Base-by-base conservation (phyloP, 805 yeast genomes). In the Wickerhamomyces sydowiorum region DNA sequence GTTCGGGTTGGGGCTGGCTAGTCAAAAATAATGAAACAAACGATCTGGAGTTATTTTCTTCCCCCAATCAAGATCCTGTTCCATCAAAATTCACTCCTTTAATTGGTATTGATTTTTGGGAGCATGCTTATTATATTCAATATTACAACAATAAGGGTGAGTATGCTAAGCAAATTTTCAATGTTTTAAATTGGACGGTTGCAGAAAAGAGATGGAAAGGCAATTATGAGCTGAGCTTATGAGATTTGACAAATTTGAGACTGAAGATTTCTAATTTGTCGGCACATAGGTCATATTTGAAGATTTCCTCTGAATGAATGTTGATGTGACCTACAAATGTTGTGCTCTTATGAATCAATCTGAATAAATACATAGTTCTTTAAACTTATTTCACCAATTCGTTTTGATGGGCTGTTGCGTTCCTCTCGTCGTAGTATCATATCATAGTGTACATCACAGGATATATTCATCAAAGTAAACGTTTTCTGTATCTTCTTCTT, bases 21-120 rank as follows among this genome's bases (percentile, higher is more conserved):
- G 76, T 69, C 34, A 69, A 69, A 56, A 70, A 71, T 53, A 66
- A 62, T 5, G 47, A 42, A 8, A 63, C 67, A 48, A 73, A 73
- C 24, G 44, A 43, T 13, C 58, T 72, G 50, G 76, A 70, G 37
- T 65, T 72, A 10, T 66, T 69, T 36, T 65, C 73, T 29, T 69
- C 76, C 41, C 58, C 61, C 41, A 71, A 72, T 53, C 78, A 72
- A 56, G 78, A 72, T 52, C 69, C 76, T 17, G 71, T 69, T 17
- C 61, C 47, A 5, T 23, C 67, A 20, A 67, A 70, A 9, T 64
- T 60, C 21, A 67, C 65, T 40, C 71, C 73, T 14, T 65, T 72
- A 56, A 61, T 72, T 47, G 76, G 75, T 15, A 72, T 72, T 55
- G 77, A 72, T 57, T 75, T 75, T 41, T 72, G 77, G 77, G 76